A percentile compares a stretch with the other conserved stretches of the same genome.
phyloP scores from a whole-genome alignment of 306 rosid species.

The Trifolium dubium region DNA sequence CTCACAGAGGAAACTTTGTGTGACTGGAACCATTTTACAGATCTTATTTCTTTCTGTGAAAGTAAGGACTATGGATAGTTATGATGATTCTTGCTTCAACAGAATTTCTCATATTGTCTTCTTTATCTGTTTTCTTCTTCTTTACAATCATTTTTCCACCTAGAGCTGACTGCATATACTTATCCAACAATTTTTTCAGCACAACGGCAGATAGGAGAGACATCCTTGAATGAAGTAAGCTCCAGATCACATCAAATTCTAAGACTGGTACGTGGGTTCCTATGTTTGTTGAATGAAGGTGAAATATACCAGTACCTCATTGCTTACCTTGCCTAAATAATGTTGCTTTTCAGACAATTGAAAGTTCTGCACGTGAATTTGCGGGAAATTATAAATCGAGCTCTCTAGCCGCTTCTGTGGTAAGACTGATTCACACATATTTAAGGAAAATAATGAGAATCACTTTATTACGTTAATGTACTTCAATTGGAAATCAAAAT shows the following conservation, averaged over 20 bases:
- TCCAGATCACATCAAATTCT: conserved; percentile 98
- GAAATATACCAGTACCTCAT: conserved; percentile 13
- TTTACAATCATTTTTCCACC: conserved; percentile 21
- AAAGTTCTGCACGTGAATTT: conserved; percentile 83
- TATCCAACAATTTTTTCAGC: conserved; percentile 54
- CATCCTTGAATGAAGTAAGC: conserved; percentile 90
- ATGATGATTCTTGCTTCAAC: conserved; percentile 40
- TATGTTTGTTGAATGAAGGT: conserved; percentile 14
- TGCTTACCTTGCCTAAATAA: conserved; percentile 28
- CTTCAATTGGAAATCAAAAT: conserved; percentile 24
- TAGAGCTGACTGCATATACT: conserved; percentile 34
- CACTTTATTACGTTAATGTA: conserved; percentile 9
- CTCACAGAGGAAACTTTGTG: conserved; percentile 78
- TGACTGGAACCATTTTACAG: conserved; percentile 83
- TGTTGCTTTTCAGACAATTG: conserved; percentile 67
- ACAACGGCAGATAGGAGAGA: conserved; percentile 96
- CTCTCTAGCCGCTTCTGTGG: conserved; percentile 89
- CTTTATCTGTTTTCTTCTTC: conserved; percentile 20
- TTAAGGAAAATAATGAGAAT: conserved; percentile 7
- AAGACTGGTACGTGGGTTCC: conserved; percentile 63
- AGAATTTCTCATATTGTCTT: conserved; percentile 11
- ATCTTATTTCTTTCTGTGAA: conserved; percentile 82
- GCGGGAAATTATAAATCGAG: conserved; percentile 76
- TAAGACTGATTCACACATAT: conserved; percentile 41
- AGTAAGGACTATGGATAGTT: conserved; percentile 56